A percentile compares a stretch with the other conserved stretches of the same genome.
Conservation (phyloP, 2,329 filamentous ascomycete species). For the Pseudopithomyces chartarum region DNA sequence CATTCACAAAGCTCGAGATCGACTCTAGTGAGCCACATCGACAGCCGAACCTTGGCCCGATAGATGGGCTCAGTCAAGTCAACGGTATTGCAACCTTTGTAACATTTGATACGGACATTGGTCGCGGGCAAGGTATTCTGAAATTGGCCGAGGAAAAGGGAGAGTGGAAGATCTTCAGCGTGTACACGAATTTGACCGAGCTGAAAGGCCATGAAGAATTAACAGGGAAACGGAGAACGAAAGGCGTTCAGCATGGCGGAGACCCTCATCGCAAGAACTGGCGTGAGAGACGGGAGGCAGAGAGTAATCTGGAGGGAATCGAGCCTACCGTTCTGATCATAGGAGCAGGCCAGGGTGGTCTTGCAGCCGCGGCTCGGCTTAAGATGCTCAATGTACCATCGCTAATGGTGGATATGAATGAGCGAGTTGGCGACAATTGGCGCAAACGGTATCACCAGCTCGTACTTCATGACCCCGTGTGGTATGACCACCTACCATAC, state of each 20-base stretch:
- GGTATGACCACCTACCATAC: conserved; percentile 48
- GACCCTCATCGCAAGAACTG: conserved; percentile 37
- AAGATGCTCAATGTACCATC: conserved; percentile 50
- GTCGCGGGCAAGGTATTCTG: conserved; percentile 40
- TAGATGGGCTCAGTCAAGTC: conserved; percentile 36
- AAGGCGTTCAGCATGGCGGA: conserved; percentile 36
- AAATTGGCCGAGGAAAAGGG: conserved; percentile 40
- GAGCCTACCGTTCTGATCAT: conserved; percentile 39
- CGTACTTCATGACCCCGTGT: conserved; percentile 48
- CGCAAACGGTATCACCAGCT: conserved; percentile 52
- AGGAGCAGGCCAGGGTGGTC: conserved; percentile 52
- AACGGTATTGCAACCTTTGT: conserved; percentile 35
- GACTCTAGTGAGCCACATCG: conserved; percentile 25
- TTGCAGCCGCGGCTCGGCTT: conserved; percentile 50
- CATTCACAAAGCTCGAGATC: conserved; percentile 37
- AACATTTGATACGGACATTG: conserved; percentile 35
- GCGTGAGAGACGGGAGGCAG: conserved; percentile 35
- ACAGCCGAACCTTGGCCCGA: conserved; percentile 31
- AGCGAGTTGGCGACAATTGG: conserved; percentile 54
- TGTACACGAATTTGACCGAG: conserved; percentile 44
- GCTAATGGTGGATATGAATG: conserved; percentile 52
- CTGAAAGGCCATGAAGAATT: conserved; percentile 45
- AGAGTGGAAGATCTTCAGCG: conserved; percentile 47
- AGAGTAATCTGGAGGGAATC: conserved; percentile 24
- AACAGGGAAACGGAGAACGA: conserved; percentile 24